A percentile compares a stretch with the other conserved stretches of the same genome.
These are phyloP conservation scores for Rossbeevera mucosa DNA, from an alignment of 768 basidiomycete genomes.

Conservation along the genomic window DNA sequence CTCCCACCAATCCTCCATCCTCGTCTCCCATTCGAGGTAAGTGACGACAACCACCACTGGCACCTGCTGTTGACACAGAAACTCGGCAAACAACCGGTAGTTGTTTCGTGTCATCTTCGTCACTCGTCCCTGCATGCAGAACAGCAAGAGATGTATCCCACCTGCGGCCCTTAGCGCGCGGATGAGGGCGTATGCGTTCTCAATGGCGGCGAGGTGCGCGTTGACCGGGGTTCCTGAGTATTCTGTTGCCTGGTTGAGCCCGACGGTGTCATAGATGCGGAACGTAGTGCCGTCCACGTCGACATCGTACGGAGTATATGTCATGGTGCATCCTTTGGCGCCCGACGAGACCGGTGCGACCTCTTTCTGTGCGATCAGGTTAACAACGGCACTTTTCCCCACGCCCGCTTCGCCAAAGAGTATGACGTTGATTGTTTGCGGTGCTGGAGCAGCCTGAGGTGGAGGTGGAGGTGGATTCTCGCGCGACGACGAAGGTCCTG, in stretches of 20 bases:
- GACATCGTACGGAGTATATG: constrained; percentile 17
- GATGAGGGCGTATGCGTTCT: constrained; percentile 24
- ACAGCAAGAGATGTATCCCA: constrained; percentile 37
- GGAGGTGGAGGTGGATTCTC: too few species aligned
- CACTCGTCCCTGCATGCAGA: constrained; percentile 31
- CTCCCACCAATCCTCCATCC: neutral
- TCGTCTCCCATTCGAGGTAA: constrained; percentile 8
- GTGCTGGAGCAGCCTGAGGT: too few species aligned
- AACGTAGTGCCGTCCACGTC: constrained; percentile 9
- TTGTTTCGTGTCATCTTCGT: constrained; percentile 28
- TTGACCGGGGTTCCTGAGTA: neutral
- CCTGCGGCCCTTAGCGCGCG: constrained; percentile 13
- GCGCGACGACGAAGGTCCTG: neutral
- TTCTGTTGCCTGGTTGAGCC: constrained; percentile 15
- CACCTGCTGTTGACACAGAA: constrained; percentile 32
- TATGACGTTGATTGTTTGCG: constrained; percentile 1
- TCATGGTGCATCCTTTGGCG: constrained; percentile 28
- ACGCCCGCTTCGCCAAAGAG: constrained; percentile 5
- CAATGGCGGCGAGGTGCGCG: neutral
- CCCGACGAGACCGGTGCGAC: constrained; percentile 11
- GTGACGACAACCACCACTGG: constrained; percentile 35
- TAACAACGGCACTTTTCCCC: constrained; percentile 8
- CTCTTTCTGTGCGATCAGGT: neutral
- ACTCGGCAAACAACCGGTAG: constrained; percentile 33
- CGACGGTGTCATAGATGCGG: constrained; percentile 24